Evolutionary conservation across 2,329 filamentous ascomycete species (phyloP).

Genomic region (Tolypocladium nubicola): DNA sequence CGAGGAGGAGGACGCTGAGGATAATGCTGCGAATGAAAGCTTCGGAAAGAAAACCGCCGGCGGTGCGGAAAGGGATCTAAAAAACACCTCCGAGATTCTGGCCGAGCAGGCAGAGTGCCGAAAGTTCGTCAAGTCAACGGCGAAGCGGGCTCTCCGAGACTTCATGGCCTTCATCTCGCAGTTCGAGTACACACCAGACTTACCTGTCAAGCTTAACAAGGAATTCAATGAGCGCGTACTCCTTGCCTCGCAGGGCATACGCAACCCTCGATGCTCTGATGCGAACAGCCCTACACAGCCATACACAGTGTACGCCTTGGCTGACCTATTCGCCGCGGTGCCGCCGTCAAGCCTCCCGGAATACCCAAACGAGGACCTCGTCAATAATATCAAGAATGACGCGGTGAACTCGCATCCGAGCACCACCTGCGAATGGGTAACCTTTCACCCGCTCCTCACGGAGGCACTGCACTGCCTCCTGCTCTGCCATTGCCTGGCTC

Average conservation of each 20-base stretch:
- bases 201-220: slow-evolving; percentile 49
- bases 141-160: slow-evolving; percentile 66
- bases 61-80: not conserved
- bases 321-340: slow-evolving; percentile 59
- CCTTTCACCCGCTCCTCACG: slow-evolving; percentile 70
- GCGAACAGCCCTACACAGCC: slow-evolving; percentile 12
- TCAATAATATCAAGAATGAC: slow-evolving; percentile 14
- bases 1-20: not conserved
- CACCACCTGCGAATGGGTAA: slow-evolving; percentile 30
- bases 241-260: slow-evolving; percentile 37
- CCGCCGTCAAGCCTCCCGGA: slow-evolving; percentile 57
- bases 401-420: slow-evolving; percentile 7
- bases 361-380: slow-evolving; percentile 43
- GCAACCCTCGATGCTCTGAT: slow-evolving; percentile 27
- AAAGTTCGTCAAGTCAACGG: slow-evolving; percentile 61
- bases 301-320: slow-evolving; percentile 34
- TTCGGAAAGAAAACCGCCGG: not conserved
- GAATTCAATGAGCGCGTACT: slow-evolving; percentile 48
- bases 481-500: slow-evolving; percentile 67
- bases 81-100: slow-evolving; percentile 4
- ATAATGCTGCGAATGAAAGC: not conserved
- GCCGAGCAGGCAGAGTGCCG: slow-evolving; percentile 24
- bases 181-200: slow-evolving; percentile 69
- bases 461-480: slow-evolving; percentile 72
- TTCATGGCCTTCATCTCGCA: slow-evolving; percentile 61